A percentile compares a stretch with the other conserved stretches of the same genome.
Conservation (phyloP, 495 filamentous ascomycete species). For the Aspergillus diversus region DNA sequence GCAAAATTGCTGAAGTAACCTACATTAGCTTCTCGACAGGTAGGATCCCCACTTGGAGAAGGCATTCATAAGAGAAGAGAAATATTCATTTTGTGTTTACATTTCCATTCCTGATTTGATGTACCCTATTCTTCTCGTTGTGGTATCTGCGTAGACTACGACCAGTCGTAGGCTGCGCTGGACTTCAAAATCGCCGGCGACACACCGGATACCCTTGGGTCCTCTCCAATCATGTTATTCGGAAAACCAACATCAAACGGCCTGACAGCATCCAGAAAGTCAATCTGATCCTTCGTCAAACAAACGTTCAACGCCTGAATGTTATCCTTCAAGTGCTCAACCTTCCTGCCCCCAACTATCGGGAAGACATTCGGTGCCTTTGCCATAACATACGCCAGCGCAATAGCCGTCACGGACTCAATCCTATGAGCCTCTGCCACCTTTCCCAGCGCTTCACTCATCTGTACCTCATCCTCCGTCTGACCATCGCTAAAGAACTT, state of each 20-base stretch:
- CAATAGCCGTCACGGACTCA: constrained; percentile 57
- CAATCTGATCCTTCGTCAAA: constrained; percentile 58
- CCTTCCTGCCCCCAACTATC: constrained; percentile 67
- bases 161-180: neutral
- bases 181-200: too few species aligned
- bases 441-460: constrained; percentile 51
- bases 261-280: constrained; percentile 54
- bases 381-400: constrained; percentile 72
- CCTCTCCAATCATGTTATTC: neutral
- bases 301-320: constrained; percentile 59
- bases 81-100: too few species aligned
- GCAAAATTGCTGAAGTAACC: too few species aligned
- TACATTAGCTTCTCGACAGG: too few species aligned
- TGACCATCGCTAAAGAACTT: neutral
- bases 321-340: constrained; percentile 65
- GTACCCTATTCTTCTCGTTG: too few species aligned
- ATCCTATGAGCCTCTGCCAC: constrained; percentile 55
- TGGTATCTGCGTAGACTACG: neutral
- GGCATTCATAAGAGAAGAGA: too few species aligned
- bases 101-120: too few species aligned
- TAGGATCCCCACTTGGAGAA: too few species aligned
- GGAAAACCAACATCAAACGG: constrained; percentile 60
- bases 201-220: neutral
- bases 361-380: constrained; percentile 79
- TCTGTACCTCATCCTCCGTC: constrained; percentile 44